Base-by-base conservation (phyloP, 2,329 filamentous ascomycete species). In the Diaporthe velutina region DNA sequence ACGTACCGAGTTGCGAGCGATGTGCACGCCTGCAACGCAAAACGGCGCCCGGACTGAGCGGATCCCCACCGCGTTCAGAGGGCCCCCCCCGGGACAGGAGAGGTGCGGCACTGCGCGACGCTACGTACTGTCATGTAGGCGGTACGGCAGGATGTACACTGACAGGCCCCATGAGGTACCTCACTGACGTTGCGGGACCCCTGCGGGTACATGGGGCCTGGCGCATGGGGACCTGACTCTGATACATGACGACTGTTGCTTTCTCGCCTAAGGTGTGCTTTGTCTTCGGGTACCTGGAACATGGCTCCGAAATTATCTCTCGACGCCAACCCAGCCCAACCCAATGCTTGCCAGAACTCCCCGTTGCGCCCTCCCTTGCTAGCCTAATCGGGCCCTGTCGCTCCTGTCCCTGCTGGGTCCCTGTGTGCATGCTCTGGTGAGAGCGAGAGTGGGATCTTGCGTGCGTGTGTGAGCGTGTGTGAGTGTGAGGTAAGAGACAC, bases 271-370 rank as follows among this genome's bases (percentile, higher is more conserved):
- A 74, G 45, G 50, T 48, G 60, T 72, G 35, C 57, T 72, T 64
- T 72, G 70, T 72, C 70, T 52, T 75, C 73, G 72, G 61, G 74
- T 75, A 75, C 74, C 70, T 73, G 64, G 74, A 61, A 72, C 70
- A 72, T 72, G 70, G 55, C 42, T 30, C 70, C 57, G 58, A 72
- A 52, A 71, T 60, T 71, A 71, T 71, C 42, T 30, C n/a, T 52
- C 38, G 70, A 64, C 70, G 70, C 70, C 70, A 61, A 72, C 64
- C 64, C 70, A 61, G 60, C 48, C 64, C 64, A 68, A 54, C 64
- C 48, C 64, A 54, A 40, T 40, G 54, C 48, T 68, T 68, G 64
- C 64, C 64, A 54, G 45, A 68, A 40, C 33, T 54, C 48, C 45
- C 64, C 64, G 48, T 68, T 68, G 64, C 30, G 48, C 64, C 64